Evolutionary conservation across 495 filamentous ascomycete species (phyloP).

Genomic region (Aspergillus bridgeri): DNA sequence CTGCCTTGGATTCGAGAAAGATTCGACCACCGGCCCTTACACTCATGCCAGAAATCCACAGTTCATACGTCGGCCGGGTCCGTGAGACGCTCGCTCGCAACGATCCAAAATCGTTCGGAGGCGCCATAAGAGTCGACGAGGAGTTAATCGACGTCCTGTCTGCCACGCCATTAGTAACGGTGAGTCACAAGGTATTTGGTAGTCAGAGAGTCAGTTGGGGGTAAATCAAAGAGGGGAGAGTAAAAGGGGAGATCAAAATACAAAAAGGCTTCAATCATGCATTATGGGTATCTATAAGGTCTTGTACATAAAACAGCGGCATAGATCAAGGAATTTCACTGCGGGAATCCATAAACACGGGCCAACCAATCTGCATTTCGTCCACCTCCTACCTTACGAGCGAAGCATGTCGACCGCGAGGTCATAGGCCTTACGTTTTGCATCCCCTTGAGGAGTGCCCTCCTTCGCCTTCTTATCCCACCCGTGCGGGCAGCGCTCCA

Average conservation of each 20-base stretch:
- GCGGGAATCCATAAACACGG: not conserved
- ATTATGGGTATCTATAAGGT: not conserved
- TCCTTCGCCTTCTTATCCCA: not conserved
- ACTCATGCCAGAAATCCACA: not conserved
- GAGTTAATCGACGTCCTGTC: not conserved
- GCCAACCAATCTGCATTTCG: not conserved
- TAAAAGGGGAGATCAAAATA: not conserved
- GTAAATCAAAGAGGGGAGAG: not conserved
- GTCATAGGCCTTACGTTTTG: not conserved
- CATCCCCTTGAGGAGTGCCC: not conserved
- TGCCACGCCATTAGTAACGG: not conserved
- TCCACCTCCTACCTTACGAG: not conserved
- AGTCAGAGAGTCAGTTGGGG: too few relatives aligned
- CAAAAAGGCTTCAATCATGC: not conserved
- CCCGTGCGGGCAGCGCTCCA: not conserved
- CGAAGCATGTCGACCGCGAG: not conserved
- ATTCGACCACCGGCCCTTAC: not conserved
- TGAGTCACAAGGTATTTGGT: not conserved
- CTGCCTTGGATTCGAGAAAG: conserved; percentile 10
- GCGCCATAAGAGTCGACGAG: not conserved
- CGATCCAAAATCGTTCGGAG: too few relatives aligned
- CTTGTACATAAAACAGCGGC: not conserved
- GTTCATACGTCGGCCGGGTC: not conserved
- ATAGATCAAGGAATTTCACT: not conserved
- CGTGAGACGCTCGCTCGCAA: too few relatives aligned